These are phyloP conservation scores for Fraxinus cuspidata DNA, from an alignment of 257 asterid genomes.

Conservation along the genomic window DNA sequence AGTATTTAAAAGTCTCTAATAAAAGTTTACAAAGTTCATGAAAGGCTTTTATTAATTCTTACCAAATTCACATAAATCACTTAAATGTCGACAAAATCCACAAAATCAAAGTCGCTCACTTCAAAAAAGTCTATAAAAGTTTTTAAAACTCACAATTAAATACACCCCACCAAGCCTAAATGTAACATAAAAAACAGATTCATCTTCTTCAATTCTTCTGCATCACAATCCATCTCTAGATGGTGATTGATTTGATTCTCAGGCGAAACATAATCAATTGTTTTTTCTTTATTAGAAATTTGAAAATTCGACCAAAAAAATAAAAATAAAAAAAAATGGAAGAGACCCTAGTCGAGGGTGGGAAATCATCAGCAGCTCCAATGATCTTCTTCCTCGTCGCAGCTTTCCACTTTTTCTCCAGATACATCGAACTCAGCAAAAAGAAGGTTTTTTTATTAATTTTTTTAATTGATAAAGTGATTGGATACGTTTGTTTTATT, in stretches of 20 bases:
- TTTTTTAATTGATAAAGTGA: background rate
- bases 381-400: slow-evolving; percentile 62
- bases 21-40: no score
- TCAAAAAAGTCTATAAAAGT: no score
- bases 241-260: background rate
- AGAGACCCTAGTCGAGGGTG: slow-evolving; percentile 47
- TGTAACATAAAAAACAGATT: background rate
- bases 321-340: slow-evolving; percentile 42
- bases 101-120: background rate
- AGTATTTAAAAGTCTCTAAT: no score
- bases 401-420: slow-evolving; percentile 55
- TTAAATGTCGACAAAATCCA: no score
- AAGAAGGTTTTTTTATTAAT: slow-evolving; percentile 63
- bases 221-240: background rate
- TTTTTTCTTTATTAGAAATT: slow-evolving; percentile 1
- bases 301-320: no score
- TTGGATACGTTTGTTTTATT: background rate
- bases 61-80: no score
- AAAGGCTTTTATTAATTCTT: no score
- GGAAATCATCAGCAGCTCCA: slow-evolving; percentile 73
- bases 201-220: background rate
- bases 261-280: background rate
- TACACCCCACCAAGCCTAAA: slow-evolving; percentile 8
- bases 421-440: slow-evolving; percentile 55
- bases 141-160: background rate